A percentile compares a stretch with the other conserved stretches of the same genome.
These are phyloP conservation scores for Xylaria sp. DNA, from an alignment of 2,329 filamentous ascomycete genomes.

Conservation along the genomic window DNA sequence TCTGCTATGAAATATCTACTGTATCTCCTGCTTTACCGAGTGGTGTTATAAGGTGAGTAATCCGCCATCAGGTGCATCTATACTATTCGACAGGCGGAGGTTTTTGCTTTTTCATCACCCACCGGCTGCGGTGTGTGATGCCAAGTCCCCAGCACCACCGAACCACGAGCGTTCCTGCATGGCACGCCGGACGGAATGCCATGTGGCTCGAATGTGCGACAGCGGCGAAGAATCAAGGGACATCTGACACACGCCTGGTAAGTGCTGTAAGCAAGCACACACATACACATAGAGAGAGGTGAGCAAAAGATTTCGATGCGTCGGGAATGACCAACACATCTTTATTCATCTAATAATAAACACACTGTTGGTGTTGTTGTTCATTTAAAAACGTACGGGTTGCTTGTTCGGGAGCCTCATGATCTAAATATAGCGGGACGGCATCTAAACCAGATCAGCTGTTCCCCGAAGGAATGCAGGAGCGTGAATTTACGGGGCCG, in stretches of 20 bases:
- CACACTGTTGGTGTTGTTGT: slow-evolving; percentile 10
- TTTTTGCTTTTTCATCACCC: background rate
- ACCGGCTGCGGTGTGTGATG: slow-evolving; percentile 13
- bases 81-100: background rate
- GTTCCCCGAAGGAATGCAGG: slow-evolving; percentile 22
- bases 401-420: slow-evolving; percentile 24
- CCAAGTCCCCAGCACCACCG: slow-evolving; percentile 26
- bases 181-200: slow-evolving; percentile 27
- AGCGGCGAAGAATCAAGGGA: slow-evolving; percentile 26
- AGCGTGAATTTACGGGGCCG: slow-evolving; percentile 4
- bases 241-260: slow-evolving; percentile 11
- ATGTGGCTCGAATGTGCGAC: slow-evolving; percentile 34
- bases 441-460: slow-evolving; percentile 21
- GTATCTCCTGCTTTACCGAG: background rate
- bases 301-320: slow-evolving; percentile 8
- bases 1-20: background rate
- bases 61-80: slow-evolving; percentile 7
- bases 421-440: slow-evolving; percentile 33
- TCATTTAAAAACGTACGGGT: slow-evolving; percentile 10
- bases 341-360: slow-evolving; percentile 28
- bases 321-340: slow-evolving; percentile 3
- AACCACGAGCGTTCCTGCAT: slow-evolving; percentile 35
- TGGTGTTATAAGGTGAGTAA: background rate
- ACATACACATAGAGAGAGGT: no score
- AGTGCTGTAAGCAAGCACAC: background rate